Conservation (phyloP, 192 early-diverging fungal genomes). For the Chytriomyces confervae region DNA sequence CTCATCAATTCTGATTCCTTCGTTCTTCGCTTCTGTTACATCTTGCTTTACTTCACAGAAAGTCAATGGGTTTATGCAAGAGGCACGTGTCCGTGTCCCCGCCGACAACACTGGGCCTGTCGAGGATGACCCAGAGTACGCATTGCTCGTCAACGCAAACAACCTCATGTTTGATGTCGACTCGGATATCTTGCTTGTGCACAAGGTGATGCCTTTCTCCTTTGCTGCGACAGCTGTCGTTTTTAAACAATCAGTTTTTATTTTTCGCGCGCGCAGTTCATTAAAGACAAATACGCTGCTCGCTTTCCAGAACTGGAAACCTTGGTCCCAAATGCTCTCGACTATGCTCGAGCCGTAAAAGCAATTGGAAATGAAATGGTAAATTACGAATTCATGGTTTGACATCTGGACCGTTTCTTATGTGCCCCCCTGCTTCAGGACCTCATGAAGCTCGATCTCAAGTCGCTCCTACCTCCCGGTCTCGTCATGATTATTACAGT, state of each 20-base stretch:
- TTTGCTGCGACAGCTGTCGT: not conserved
- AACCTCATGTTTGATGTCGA: slow-evolving; percentile 84
- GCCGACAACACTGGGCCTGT: slow-evolving; percentile 63
- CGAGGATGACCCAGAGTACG: slow-evolving; percentile 90
- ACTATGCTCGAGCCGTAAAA: slow-evolving; percentile 86
- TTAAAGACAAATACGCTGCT: slow-evolving; percentile 86
- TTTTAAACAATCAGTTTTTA: not conserved
- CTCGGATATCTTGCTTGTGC: slow-evolving; percentile 84
- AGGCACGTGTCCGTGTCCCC: slow-evolving; percentile 33
- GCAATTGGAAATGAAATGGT: slow-evolving; percentile 73
- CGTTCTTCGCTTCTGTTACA: not conserved
- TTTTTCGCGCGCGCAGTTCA: slow-evolving; percentile 59
- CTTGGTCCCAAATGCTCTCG: slow-evolving; percentile 84
- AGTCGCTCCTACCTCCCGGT: slow-evolving; percentile 78
- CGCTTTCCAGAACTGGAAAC: slow-evolving; percentile 93
- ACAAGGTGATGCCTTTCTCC: slow-evolving; percentile 66
- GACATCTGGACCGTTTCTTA: not conserved
- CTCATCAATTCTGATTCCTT: not conserved
- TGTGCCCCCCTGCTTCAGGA: slow-evolving; percentile 53
- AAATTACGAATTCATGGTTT: not conserved
- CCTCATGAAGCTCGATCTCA: slow-evolving; percentile 79
- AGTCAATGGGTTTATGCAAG: slow-evolving; percentile 57
- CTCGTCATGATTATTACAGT: slow-evolving; percentile 86
- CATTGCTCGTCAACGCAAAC: slow-evolving; percentile 84
- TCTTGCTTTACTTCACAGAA: slow-evolving; percentile 37